Evolutionary conservation across 2,329 filamentous ascomycete species (phyloP), one percentile per base, ranked within the genome.

Genomic region (Aschersonia sp.): DNA sequence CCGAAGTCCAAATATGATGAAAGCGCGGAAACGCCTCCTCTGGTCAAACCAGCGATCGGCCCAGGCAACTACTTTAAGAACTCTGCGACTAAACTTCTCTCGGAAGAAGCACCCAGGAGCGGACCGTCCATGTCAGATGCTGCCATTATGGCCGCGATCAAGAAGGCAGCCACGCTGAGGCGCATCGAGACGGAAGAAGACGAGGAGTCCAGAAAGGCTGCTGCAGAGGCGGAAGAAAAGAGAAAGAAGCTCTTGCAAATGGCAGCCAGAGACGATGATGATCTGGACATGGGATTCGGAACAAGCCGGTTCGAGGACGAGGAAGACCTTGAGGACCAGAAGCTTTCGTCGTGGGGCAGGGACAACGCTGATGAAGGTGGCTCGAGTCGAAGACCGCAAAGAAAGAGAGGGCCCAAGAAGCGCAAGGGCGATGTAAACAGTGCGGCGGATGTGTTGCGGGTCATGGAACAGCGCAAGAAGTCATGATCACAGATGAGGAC

Each of bases 211-310:
- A 37, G 43, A 5, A 57, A 66, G 51, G 68, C 68, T 46, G 69
- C 69, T 5, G 68, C 65, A 55, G 78, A 78, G 2, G 77, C 80
- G 51, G 76, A 83, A 52, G 80, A 81, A 45, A 81, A 83, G 6
- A 78, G 82, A 46, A 83, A 79, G 62, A 83, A 78, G 54, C 84
- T 96, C 69, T 70, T 96, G 5, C 71, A 81, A 56, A 75, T 75
- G 50, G 78, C 81, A 48, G 83, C 85, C 55, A 78, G 89, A 44
- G 90, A 97, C 60, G 79, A 88, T 44, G 81, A 90, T 49, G 90
- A 98, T 65, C 76, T 98, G 67, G 92, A 98, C 59, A 78, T 97
- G 72, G 90, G 89, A 51, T 97, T 98, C 59, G 92, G 92, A 35
- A 86, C 81, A 22, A 92, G 84, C 58, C 76, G 90, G 31, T 83